phyloP scores from a whole-genome alignment of 176 grass and related monocot genomes.

The Ananas comosus region DNA sequence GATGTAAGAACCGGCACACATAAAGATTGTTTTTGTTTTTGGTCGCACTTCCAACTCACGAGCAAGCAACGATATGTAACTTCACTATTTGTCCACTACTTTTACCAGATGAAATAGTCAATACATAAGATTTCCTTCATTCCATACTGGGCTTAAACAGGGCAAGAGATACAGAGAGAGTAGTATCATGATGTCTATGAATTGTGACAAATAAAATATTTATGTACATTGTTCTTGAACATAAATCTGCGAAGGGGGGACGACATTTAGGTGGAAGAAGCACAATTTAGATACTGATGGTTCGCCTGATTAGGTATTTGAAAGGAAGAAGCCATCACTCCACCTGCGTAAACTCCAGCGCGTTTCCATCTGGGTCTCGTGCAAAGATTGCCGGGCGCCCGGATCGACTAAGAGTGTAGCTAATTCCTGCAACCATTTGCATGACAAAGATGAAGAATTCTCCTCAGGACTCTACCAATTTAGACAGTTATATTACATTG shows the following conservation, averaged over 20 bases:
- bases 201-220: not conserved
- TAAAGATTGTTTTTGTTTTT: no score
- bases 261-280: not conserved
- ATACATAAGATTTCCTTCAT: no score
- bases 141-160: no score
- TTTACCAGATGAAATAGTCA: no score
- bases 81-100: no score
- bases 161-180: not conserved
- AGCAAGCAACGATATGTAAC: no score
- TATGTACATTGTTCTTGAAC: not conserved
- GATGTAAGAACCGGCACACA: no score
- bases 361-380: constrained; percentile 73
- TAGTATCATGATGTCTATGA: not conserved
- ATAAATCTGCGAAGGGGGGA: no score
- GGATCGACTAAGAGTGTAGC: constrained; percentile 87
- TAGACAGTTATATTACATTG: not conserved
- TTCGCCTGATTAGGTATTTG: not conserved
- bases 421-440: constrained; percentile 54
- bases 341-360: constrained; percentile 92
- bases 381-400: constrained; percentile 84
- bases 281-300: not conserved
- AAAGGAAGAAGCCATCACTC: constrained; percentile 15
- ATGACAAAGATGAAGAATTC: not conserved
- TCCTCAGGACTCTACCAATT: not conserved
- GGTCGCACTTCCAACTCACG: no score